phyloP scores from a whole-genome alignment of 75 land plant species.

The Adiantum capillusveneris region DNA sequence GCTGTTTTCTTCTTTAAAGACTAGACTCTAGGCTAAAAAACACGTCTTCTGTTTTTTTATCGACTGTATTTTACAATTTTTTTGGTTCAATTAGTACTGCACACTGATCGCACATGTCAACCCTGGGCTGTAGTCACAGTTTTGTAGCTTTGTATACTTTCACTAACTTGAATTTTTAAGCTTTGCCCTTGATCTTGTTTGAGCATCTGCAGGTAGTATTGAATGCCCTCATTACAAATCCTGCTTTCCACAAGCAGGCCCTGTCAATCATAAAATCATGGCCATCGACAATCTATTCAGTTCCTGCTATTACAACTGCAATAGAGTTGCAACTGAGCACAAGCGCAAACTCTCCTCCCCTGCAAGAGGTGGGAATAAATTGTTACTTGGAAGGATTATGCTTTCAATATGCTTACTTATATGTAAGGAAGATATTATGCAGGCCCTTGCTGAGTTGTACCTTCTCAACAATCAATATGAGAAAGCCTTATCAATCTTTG shows the following conservation, averaged over 20 bases:
- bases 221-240: constrained; percentile 75
- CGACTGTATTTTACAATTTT: too few relatives aligned
- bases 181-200: too few relatives aligned
- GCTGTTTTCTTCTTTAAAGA: too few relatives aligned
- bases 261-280: constrained; percentile 68
- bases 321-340: constrained; percentile 83
- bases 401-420: not conserved
- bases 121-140: too few relatives aligned
- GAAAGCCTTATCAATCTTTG: constrained; percentile 67
- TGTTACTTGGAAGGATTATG: too few relatives aligned
- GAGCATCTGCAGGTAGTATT: constrained; percentile 61
- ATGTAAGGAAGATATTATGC: constrained; percentile 4
- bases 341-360: constrained; percentile 53
- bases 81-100: too few relatives aligned
- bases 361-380: constrained; percentile 84
- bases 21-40: too few relatives aligned
- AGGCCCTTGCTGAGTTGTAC: constrained; percentile 92
- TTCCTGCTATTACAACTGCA: constrained; percentile 65
- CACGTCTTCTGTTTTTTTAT: too few relatives aligned
- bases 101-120: too few relatives aligned
- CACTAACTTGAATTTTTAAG: too few relatives aligned
- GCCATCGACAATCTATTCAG: constrained; percentile 75
- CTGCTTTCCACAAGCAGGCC: constrained; percentile 72
- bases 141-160: too few relatives aligned
- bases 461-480: constrained; percentile 63